Percentiles rank a stretch among this genome's conserved stretches.
These are phyloP conservation scores for Pestalotiopsis sp. DNA, from an alignment of 2,329 filamentous ascomycete genomes.

Conservation along the genomic window DNA sequence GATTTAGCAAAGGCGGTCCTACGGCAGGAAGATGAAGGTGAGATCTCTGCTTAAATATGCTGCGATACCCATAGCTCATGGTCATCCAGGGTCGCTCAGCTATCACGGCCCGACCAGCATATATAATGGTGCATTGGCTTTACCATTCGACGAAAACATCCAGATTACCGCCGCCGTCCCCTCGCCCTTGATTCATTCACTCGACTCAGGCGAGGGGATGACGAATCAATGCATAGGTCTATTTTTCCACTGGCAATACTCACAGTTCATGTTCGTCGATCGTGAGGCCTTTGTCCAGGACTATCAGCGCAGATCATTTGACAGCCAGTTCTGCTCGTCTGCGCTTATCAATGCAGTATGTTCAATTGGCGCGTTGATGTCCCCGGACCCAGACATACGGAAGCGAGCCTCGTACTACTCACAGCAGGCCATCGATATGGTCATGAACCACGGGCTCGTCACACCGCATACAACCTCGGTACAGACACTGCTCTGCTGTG, in stretches of 20 bases:
- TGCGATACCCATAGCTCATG: background rate
- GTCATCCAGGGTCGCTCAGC: background rate
- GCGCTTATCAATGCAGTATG: slow-evolving; percentile 14
- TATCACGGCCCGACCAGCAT: slow-evolving; percentile 14
- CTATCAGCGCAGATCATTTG: slow-evolving; percentile 10
- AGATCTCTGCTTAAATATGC: background rate
- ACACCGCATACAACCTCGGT: slow-evolving; percentile 11
- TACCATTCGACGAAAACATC: background rate
- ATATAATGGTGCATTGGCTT: background rate
- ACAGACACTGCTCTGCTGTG: slow-evolving; percentile 15
- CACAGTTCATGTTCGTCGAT: slow-evolving; percentile 18
- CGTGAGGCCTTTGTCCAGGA: slow-evolving; percentile 18
- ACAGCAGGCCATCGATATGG: slow-evolving; percentile 1
- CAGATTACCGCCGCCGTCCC: background rate
- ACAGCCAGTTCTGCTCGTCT: slow-evolving; percentile 12
- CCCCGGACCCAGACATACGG: background rate
- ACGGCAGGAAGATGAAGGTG: background rate
- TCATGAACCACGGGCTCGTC: slow-evolving; percentile 11
- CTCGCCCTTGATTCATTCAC: background rate
- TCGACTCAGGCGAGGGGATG: background rate
- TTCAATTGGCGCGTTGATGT: slow-evolving; percentile 17
- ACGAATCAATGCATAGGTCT: slow-evolving; percentile 16
- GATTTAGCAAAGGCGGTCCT: background rate
- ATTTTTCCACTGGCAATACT: slow-evolving; percentile 18
- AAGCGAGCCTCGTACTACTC: slow-evolving; percentile 10